These are phyloP conservation scores for Pyricularia pennisetigena DNA, from an alignment of 2,329 filamentous ascomycete species.

Conservation along the genomic window DNA sequence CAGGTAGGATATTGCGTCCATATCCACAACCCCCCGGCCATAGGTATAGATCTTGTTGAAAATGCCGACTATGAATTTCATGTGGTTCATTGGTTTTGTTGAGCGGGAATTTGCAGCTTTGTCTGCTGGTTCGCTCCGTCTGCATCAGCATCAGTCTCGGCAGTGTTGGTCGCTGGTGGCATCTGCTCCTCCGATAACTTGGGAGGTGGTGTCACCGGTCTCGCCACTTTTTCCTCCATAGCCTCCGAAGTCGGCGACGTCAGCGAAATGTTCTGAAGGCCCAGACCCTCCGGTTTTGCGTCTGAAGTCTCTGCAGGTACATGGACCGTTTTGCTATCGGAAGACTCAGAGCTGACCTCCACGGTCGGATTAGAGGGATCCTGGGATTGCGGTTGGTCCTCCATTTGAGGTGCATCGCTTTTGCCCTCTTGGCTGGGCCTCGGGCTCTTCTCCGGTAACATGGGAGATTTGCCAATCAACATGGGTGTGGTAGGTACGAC, in stretches of 20 bases:
- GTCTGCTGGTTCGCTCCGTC: background rate
- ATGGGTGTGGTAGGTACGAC: slow-evolving; percentile 54
- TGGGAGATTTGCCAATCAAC: background rate
- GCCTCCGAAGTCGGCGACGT: background rate
- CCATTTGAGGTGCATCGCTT: background rate
- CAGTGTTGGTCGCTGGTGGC: background rate
- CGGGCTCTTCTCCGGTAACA: background rate
- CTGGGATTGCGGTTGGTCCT: background rate
- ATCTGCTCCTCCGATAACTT: background rate
- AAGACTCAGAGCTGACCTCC: background rate
- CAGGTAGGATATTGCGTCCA: background rate
- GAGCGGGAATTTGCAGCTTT: background rate
- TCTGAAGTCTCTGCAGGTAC: background rate
- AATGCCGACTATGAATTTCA: background rate
- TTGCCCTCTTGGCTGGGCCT: background rate
- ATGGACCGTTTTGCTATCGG: background rate
- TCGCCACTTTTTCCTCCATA: background rate
- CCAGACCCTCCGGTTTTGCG: background rate
- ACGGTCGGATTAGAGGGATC: background rate
- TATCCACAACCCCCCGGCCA: background rate
- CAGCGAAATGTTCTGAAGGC: background rate
- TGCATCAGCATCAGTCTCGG: background rate
- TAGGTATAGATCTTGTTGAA: background rate
- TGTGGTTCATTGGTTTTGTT: background rate
- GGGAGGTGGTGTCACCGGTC: background rate